These are phyloP conservation scores for Leptographium lundbergii DNA, from an alignment of 2,329 filamentous ascomycete genomes.

Conservation along the genomic window DNA sequence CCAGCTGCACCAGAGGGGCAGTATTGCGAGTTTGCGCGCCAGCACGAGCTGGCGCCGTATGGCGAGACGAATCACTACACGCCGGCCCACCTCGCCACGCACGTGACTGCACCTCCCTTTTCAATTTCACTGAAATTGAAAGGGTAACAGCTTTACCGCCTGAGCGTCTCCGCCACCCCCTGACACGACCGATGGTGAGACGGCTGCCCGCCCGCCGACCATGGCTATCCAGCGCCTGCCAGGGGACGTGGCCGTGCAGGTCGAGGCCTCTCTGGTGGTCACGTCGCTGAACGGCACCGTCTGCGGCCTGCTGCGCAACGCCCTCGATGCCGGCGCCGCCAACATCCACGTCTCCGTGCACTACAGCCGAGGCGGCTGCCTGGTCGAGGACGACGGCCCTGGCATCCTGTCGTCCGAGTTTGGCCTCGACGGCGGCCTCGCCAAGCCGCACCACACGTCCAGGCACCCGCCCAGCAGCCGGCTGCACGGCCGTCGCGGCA, in stretches of 20 bases:
- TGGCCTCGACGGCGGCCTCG: slow-evolving; percentile 52
- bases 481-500: slow-evolving; percentile 55
- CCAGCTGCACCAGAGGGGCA: no score
- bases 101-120: no score
- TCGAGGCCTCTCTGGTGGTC: slow-evolving; percentile 75
- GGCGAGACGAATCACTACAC: no score
- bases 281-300: slow-evolving; percentile 61
- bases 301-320: slow-evolving; percentile 65
- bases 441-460: slow-evolving; percentile 66
- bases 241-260: slow-evolving; percentile 57
- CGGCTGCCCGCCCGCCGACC: slow-evolving; percentile 8
- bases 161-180: no score
- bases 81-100: no score
- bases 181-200: not conserved
- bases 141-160: no score
- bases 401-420: slow-evolving; percentile 72
- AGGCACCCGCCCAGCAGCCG: slow-evolving; percentile 40
- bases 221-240: slow-evolving; percentile 61
- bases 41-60: no score
- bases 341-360: slow-evolving; percentile 61
- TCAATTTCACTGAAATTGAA: no score
- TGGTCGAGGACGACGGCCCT: slow-evolving; percentile 70
- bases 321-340: slow-evolving; percentile 64
- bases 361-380: slow-evolving; percentile 61
- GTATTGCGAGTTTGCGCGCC: no score